A percentile compares a stretch with the other conserved stretches of the same genome.
phyloP scores from a whole-genome alignment of 2,329 filamentous ascomycete genomes.

The Hymenoscyphus linearis region DNA sequence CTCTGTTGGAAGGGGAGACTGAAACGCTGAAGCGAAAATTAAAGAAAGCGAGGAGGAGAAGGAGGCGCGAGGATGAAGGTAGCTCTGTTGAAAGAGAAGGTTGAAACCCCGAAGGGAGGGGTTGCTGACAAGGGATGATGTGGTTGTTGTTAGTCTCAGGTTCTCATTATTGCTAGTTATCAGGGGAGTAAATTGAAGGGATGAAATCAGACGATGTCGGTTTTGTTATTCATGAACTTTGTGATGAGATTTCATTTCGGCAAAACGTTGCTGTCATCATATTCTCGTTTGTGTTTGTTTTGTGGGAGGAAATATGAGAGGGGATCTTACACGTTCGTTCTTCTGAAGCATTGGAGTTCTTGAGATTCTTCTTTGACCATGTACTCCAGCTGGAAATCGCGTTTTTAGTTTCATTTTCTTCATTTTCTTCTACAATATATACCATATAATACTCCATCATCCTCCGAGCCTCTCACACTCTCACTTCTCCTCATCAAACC shows the following conservation, averaged over 20 bases:
- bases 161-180: background rate
- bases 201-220: background rate
- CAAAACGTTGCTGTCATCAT: background rate
- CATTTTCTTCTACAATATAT: background rate
- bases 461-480: too few species aligned
- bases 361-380: too few species aligned
- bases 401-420: background rate
- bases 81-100: conserved; percentile 60
- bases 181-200: background rate
- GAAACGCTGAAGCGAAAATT: conserved; percentile 54
- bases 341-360: background rate
- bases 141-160: background rate
- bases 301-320: background rate
- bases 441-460: background rate
- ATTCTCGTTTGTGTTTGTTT: background rate
- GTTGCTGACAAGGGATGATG: conserved; percentile 31
- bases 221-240: background rate
- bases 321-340: background rate
- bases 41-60: conserved; percentile 54
- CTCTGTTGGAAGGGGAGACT: conserved; percentile 59
- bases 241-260: background rate
- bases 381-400: background rate
- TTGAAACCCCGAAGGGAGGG: conserved; percentile 53
- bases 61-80: conserved; percentile 56
- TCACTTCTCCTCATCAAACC: background rate